Conservation (phyloP, 176 grass and related monocot genomes). For the Thinopyrum elongatum region DNA sequence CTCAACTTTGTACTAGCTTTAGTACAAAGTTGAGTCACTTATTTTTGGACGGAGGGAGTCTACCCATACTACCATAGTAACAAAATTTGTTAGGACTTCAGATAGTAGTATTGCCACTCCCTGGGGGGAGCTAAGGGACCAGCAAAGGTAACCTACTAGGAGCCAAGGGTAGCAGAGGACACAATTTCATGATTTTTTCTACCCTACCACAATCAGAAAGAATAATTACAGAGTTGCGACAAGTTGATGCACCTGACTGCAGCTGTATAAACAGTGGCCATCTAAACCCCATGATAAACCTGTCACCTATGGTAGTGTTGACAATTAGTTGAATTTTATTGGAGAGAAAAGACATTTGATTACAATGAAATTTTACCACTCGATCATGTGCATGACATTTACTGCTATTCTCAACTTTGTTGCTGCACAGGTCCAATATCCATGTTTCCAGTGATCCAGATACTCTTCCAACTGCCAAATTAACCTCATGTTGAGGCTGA, state of each 20-base stretch:
- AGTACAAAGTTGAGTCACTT: no score
- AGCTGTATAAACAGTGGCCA: constrained; percentile 83
- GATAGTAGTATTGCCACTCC: no score
- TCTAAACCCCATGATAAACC: constrained; percentile 81
- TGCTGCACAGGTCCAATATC: constrained; percentile 56
- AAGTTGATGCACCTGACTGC: constrained; percentile 77
- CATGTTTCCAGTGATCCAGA: constrained; percentile 77
- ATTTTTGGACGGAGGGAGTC: no score
- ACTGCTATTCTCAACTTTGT: constrained; percentile 49
- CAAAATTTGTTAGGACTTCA: background rate
- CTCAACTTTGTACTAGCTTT: no score
- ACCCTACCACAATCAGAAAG: background rate
- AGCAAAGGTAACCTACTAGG: background rate
- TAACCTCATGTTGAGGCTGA: constrained; percentile 46
- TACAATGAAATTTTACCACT: constrained; percentile 71
- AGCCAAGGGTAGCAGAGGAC: background rate
- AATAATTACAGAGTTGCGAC: background rate
- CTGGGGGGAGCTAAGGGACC: background rate
- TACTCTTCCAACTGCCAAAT: constrained; percentile 72
- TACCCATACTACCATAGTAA: background rate
- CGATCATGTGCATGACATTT: constrained; percentile 69
- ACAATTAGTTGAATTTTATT: constrained; percentile 11
- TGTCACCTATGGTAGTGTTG: constrained; percentile 70
- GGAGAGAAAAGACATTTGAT: constrained; percentile 22
- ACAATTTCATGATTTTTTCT: background rate